Evolutionary conservation across 2,329 filamentous ascomycete species (phyloP).

Genomic region (Chaetomium olivaceum): DNA sequence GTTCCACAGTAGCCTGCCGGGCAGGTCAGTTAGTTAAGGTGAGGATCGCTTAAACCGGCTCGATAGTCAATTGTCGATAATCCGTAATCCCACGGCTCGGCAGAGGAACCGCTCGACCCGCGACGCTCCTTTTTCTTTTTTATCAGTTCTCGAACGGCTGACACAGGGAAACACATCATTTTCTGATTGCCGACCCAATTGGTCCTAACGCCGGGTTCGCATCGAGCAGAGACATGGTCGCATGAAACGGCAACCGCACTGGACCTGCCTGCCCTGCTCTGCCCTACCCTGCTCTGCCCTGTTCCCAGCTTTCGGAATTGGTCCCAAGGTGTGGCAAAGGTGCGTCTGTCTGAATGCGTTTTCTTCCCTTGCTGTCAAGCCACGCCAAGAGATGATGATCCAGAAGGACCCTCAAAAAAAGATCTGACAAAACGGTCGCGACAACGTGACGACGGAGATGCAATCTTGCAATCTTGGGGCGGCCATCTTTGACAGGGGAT

Average conservation of each 20-base stretch:
- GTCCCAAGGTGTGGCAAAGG: not conserved
- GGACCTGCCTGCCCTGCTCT: not conserved
- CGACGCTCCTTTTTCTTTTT: not conserved
- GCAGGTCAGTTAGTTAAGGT: not conserved
- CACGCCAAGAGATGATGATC: conserved; percentile 1
- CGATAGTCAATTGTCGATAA: conserved; percentile 7
- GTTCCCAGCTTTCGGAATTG: not conserved
- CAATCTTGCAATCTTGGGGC: not conserved
- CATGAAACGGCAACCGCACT: not conserved
- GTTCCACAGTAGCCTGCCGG: conserved; percentile 3
- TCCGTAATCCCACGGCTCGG: conserved; percentile 10
- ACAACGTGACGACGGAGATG: not conserved
- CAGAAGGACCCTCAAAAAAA: not conserved
- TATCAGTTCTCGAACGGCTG: not conserved
- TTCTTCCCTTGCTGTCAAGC: not conserved
- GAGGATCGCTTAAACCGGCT: conserved; percentile 10
- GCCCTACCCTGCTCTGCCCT: not conserved
- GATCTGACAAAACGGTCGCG: not conserved
- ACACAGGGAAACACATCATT: not conserved
- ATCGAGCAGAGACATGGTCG: not conserved
- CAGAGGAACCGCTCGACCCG: conserved; percentile 9
- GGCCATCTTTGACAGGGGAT: not conserved
- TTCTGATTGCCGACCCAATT: not conserved
- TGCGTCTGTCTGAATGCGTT: not conserved
- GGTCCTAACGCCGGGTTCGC: not conserved